phyloP scores from a whole-genome alignment of 2,329 filamentous ascomycete genomes.

The Ascochyta lentis region DNA sequence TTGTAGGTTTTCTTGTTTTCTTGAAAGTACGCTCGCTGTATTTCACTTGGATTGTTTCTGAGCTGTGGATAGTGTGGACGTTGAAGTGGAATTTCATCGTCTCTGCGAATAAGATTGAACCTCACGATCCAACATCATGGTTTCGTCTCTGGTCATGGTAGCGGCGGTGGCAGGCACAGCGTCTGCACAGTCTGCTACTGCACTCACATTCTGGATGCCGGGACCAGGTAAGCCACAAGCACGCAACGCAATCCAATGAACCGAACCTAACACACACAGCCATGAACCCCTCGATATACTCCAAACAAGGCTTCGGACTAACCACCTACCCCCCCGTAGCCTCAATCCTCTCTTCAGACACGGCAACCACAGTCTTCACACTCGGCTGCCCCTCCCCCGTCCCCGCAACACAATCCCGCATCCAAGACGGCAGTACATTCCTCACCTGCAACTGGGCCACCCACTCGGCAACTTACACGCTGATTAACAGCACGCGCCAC shows the following conservation, averaged over 20 bases:
- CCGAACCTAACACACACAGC: not conserved
- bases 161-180: not conserved
- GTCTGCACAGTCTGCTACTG: not conserved
- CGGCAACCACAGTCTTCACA: constrained; percentile 8
- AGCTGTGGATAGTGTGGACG: too few relatives aligned
- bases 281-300: not conserved
- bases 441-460: constrained; percentile 2
- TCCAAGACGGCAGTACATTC: not conserved
- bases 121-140: not conserved
- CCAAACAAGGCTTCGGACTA: not conserved
- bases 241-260: not conserved
- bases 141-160: not conserved
- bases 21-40: too few relatives aligned
- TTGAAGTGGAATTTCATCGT: too few relatives aligned
- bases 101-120: not conserved
- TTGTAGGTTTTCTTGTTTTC: too few relatives aligned
- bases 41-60: too few relatives aligned
- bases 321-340: constrained; percentile 5
- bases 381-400: constrained; percentile 6
- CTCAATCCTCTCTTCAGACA: constrained; percentile 10
- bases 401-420: not conserved
- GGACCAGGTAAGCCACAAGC: not conserved
- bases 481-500: constrained; percentile 1
- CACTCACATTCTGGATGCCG: constrained; percentile 7
- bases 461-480: not conserved